phyloP scores from a whole-genome alignment of 164 flowering plant species.

The Vitis vinifera region ASM3070453v1 NC_081820.1:17906501-17907000 shows the following conservation, averaged over 20 bases:
- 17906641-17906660: background rate
- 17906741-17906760: no score
- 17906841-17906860: constrained; percentile 4
- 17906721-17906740: no score
- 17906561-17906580: constrained; percentile 41
- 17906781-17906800: no score
- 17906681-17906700: no score
- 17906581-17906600: constrained; percentile 50
- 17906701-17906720: no score
- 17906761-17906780: no score
- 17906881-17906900: no score
- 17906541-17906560: constrained; percentile 36
- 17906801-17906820: no score
- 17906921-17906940: background rate
- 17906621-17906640: constrained; percentile 22
- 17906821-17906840: no score
- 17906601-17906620: constrained; percentile 38
- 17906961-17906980: no score
- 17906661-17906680: background rate
- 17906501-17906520: constrained; percentile 9
- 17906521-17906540: constrained; percentile 15
- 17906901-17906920: background rate
- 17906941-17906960: background rate
- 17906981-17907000: no score
- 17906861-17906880: background rate